Base-by-base conservation (phyloP, 257 asterid species). In the Plectranthus barbatus region DNA sequence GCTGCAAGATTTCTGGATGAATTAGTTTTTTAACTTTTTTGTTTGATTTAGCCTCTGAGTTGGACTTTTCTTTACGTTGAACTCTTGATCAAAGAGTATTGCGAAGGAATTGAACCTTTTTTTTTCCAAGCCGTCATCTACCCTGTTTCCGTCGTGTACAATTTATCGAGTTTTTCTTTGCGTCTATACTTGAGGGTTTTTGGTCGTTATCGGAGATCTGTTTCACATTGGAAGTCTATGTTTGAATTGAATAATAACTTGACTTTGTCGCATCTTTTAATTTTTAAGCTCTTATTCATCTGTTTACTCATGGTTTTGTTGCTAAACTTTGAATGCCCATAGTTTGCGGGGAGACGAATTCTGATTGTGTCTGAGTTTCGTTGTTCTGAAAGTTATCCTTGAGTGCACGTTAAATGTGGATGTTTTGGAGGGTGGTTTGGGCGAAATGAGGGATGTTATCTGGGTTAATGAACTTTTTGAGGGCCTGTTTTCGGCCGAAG, bases 401-500 rank as follows among this genome's bases (percentile, higher is more conserved):
- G 42, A 8, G 75, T 64, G 71, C 69, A 29, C 69, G 62, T 63
- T 68, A 71, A 70, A 78, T 80, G 90, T 62, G 71, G 62, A 75
- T 45, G 62, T 70, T 48, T 72, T 67, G 76, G 84, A 73, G 76
- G 84, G 79, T 78, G 49, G 46, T 78, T 80, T 78, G 76, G 83
- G 66, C 66, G 90, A 80, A 76, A 83, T 83, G 90, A 83, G 90
- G 86, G 83, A 83, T 83, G 90, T 78, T 83, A 66, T 78, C 90
- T 3, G 86, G 83, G 83, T 83, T 83, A 65, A 80, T 83, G 79
- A 83, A 80, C 80, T 66, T 80, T 62, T 74, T 83, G 78, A 63
- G 76, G 90, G 90, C 86, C 86, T 83, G 86, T 74, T 83, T 83
- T 75, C 84, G 83, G 84, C 86, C 90, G 11, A 78, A 71, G 78